Percentiles rank a stretch among this genome's conserved stretches.
Conservation (phyloP, 2,329 filamentous ascomycete genomes). For the Botryosphaeria dothidea region DNA sequence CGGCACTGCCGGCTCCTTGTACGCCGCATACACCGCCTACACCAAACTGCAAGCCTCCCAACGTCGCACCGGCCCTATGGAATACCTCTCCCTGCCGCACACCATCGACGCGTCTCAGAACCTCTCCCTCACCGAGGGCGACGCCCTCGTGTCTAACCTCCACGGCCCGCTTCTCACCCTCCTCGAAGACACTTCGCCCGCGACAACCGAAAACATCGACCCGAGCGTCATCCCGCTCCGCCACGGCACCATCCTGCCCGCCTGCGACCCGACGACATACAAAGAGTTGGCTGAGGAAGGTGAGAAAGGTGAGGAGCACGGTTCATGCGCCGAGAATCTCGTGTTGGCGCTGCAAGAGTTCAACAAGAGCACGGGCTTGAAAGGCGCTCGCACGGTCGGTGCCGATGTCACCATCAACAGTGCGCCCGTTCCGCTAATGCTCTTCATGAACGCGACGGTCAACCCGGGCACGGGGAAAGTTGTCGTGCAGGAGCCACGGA, state of each 20-base stretch:
- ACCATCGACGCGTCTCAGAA: slow-evolving; percentile 43
- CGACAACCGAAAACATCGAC: slow-evolving; percentile 26
- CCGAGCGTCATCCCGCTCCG: slow-evolving; percentile 35
- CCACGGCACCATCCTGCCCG: slow-evolving; percentile 50
- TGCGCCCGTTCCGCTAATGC: slow-evolving; percentile 48
- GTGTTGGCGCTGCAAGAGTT: slow-evolving; percentile 51
- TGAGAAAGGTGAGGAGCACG: slow-evolving; percentile 47
- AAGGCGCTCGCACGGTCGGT: slow-evolving; percentile 48
- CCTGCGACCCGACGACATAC: slow-evolving; percentile 49
- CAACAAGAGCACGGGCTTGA: slow-evolving; percentile 48
- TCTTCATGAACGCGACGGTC: slow-evolving; percentile 41
- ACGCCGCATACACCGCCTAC: slow-evolving; percentile 52
- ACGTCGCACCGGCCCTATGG: slow-evolving; percentile 39
- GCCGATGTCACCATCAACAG: slow-evolving; percentile 51
- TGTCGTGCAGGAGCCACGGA: slow-evolving; percentile 32
- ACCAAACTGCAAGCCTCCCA: slow-evolving; percentile 35
- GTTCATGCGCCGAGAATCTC: slow-evolving; percentile 51
- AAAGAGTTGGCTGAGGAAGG: slow-evolving; percentile 33
- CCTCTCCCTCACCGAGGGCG: slow-evolving; percentile 33
- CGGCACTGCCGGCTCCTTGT: slow-evolving; percentile 49
- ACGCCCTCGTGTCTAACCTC: slow-evolving; percentile 44
- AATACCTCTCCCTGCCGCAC: slow-evolving; percentile 50
- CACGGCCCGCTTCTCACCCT: slow-evolving; percentile 49
- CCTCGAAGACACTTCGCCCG: slow-evolving; percentile 46
- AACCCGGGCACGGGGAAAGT: slow-evolving; percentile 23